Percentiles rank a stretch among this genome's conserved stretches.
These are phyloP conservation scores for Tuber brumale DNA, from an alignment of 495 filamentous ascomycete species.

Conservation along the genomic window DNA sequence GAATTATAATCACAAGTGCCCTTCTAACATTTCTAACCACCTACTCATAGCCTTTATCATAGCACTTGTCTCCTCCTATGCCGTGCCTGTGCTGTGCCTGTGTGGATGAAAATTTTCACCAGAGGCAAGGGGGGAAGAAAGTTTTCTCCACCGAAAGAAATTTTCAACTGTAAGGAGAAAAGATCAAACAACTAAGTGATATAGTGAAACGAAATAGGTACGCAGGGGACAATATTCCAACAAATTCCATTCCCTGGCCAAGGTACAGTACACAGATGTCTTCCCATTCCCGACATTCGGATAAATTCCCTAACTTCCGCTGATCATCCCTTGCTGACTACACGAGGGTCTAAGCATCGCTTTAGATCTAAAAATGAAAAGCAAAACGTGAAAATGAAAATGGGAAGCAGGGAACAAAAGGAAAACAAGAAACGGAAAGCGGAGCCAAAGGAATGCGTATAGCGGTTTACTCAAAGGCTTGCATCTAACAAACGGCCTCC, in stretches of 20 bases:
- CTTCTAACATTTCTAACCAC: too few relatives aligned
- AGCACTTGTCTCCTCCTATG: too few relatives aligned
- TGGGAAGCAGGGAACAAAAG: neutral
- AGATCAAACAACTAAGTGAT: too few relatives aligned
- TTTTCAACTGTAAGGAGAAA: too few relatives aligned
- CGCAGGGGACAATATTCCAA: too few relatives aligned
- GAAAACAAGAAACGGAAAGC: neutral
- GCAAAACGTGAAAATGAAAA: neutral
- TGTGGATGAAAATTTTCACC: too few relatives aligned
- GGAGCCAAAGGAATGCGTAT: conserved; percentile 4
- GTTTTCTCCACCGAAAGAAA: too few relatives aligned
- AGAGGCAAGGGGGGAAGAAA: too few relatives aligned
- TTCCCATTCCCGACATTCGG: neutral
- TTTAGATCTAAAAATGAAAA: conserved; percentile 11
- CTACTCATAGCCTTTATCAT: too few relatives aligned
- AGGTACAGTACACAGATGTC: neutral
- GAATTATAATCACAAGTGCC: too few relatives aligned
- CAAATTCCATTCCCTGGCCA: neutral
- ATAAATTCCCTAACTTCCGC: neutral
- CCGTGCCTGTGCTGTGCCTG: too few relatives aligned
- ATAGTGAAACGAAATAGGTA: too few relatives aligned
- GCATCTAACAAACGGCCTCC: conserved; percentile 9
- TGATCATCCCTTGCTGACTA: neutral
- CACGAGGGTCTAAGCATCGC: neutral
- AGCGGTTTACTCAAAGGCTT: conserved; percentile 4